Conservation (phyloP, 2,329 filamentous ascomycete species). For the Colletotrichum somersetense region DNA sequence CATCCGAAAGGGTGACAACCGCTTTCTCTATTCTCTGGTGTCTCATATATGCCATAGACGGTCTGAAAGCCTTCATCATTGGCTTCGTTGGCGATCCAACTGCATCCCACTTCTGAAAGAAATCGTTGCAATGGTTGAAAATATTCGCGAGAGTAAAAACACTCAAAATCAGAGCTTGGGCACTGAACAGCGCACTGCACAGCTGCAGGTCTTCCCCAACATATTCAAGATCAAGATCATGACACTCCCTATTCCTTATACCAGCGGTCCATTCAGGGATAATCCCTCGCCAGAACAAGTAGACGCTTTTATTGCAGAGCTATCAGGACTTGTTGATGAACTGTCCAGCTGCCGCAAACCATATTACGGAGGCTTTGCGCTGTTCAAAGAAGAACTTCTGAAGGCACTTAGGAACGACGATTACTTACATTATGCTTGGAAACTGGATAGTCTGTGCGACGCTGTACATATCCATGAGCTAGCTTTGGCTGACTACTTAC, state of each 20-base stretch:
- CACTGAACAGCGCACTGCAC: background rate
- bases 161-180: background rate
- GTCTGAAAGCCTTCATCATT: background rate
- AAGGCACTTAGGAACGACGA: background rate
- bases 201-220: background rate
- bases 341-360: background rate
- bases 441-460: background rate
- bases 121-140: background rate
- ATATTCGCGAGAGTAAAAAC: background rate
- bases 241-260: background rate
- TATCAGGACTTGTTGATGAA: background rate
- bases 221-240: background rate
- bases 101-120: background rate
- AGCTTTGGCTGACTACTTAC: background rate
- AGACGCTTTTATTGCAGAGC: background rate
- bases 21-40: background rate
- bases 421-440: background rate
- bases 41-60: background rate
- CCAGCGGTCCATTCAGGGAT: too few species aligned
- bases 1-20: background rate
- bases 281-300: background rate
- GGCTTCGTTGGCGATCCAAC: background rate
- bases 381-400: background rate
- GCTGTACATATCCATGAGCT: background rate
- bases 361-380: background rate